Conservation (phyloP, 2,329 filamentous ascomycete species). For the Arthrobotrys entomopaga region DNA sequence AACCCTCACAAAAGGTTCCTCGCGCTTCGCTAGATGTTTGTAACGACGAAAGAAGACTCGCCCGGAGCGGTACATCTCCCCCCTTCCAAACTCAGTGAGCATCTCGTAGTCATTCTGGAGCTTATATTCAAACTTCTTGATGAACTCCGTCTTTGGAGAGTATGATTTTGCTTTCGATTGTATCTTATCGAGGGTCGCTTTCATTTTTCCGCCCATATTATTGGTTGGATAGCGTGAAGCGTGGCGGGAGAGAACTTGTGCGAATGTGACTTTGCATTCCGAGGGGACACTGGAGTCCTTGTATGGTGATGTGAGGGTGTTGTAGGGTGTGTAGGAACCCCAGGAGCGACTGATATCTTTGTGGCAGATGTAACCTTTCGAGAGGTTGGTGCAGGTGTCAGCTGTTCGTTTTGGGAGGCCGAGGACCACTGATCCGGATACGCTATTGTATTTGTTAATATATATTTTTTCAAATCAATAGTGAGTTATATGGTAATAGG, state of each 20-base stretch:
- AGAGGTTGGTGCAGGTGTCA: no score
- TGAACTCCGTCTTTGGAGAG: constrained; percentile 73
- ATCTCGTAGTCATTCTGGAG: constrained; percentile 72
- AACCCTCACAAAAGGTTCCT: constrained; percentile 75
- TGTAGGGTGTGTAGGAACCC: constrained; percentile 93
- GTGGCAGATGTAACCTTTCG: constrained; percentile 71
- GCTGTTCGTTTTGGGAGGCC: no score
- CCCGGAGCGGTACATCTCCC: constrained; percentile 78
- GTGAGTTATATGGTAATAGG: no score
- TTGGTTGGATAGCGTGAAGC: constrained; percentile 83
- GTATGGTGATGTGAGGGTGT: constrained; percentile 69
- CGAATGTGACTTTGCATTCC: constrained; percentile 79
- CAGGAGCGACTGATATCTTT: constrained; percentile 73
- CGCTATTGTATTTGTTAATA: no score
- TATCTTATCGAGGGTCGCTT: constrained; percentile 65
- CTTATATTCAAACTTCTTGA: constrained; percentile 76
- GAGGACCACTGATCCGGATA: no score
- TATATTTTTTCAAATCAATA: no score
- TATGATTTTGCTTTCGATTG: constrained; percentile 65
- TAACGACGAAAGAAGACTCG: constrained; percentile 80
- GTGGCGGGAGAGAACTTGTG: constrained; percentile 82
- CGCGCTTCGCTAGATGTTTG: constrained; percentile 68
- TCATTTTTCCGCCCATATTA: constrained; percentile 73
- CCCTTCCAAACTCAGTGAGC: constrained; percentile 74
- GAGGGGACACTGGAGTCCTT: constrained; percentile 68